Evolutionary conservation across 2,329 filamentous ascomycete species (phyloP).

Genomic region (Apiospora koreana): DNA sequence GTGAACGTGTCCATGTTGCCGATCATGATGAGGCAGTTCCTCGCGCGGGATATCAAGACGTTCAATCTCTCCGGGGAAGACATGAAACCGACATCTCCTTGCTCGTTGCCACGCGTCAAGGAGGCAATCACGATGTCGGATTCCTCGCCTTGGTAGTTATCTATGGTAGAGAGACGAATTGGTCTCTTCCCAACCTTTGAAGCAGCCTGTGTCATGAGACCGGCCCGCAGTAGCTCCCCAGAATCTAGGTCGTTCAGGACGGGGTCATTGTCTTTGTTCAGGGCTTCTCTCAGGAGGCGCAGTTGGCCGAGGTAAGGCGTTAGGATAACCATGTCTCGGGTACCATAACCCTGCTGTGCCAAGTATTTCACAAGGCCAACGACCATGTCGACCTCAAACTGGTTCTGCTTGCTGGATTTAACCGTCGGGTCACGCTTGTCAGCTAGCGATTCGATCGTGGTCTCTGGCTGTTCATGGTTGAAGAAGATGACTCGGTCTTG

Average conservation of each 20-base stretch:
- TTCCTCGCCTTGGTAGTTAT: slow-evolving; percentile 81
- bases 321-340: slow-evolving; percentile 65
- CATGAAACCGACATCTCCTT: slow-evolving; percentile 72
- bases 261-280: slow-evolving; percentile 62
- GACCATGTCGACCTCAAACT: slow-evolving; percentile 66
- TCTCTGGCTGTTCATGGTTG: slow-evolving; percentile 61
- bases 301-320: slow-evolving; percentile 75
- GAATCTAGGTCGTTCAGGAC: slow-evolving; percentile 70
- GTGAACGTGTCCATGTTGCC: slow-evolving; percentile 70
- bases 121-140: slow-evolving; percentile 71
- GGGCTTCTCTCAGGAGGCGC: slow-evolving; percentile 51
- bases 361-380: slow-evolving; percentile 67
- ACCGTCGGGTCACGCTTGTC: slow-evolving; percentile 52
- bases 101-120: slow-evolving; percentile 65
- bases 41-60: slow-evolving; percentile 68
- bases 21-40: slow-evolving; percentile 66
- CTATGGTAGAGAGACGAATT: slow-evolving; percentile 69
- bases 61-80: slow-evolving; percentile 65
- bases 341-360: slow-evolving; percentile 70
- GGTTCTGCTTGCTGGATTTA: slow-evolving; percentile 61
- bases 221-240: slow-evolving; percentile 61
- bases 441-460: slow-evolving; percentile 38
- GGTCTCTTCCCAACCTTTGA: slow-evolving; percentile 50
- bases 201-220: slow-evolving; percentile 56
- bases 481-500: slow-evolving; percentile 64